Evolutionary conservation across 805 yeast species (phyloP), one percentile per base, ranked within the genome.

Genomic region (Metschnikowia noctiluminum): DNA sequence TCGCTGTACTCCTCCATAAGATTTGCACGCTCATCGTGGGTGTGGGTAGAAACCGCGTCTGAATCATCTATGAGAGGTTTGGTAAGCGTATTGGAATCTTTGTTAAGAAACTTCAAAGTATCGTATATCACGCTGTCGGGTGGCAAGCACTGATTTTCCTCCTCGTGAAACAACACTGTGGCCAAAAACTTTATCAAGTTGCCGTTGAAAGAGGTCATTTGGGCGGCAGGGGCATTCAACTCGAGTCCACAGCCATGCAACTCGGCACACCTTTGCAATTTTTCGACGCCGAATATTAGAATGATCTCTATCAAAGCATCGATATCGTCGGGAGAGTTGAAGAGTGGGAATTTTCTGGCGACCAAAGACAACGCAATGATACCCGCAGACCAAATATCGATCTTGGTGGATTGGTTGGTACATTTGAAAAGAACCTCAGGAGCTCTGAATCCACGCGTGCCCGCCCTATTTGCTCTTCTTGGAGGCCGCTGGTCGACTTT

Each of bases 381-480:
- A 2, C 97, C 97, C 0, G 89, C 95, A 0, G 96, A 85, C 97
- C 97, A 90, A 8, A 89, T 79, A 65, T 90, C 97, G 39, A 90
- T 81, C 63, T 85, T 86, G 6, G 87, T 80, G 3, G 86, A 77
- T 69, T 90, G 97, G 50, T 87, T 82, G 1, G 87, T 79, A 66
- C 97, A 90, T 63, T 89, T 89, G 67, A 89, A 77, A 46, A 91
- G 70, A 4, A 90, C 97, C 63, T 90, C 97, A 0, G 97, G 97
- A 0, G 97, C 96, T 57, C 97, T 76, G 62, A 90, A 90, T 0
- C 97, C 97, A 58, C 97, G 76, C 1, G 97, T 90, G 8, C 97
- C 97, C 14, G 99, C 99, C 58, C 99, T 82, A 61, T 94, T 94
- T 0, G 98, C 98, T 49, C 99, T 78, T 59, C 96, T 78, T 1